Evolutionary conservation across 768 basidiomycete species (phyloP).

Genomic region (Obba rivulosa): DNA sequence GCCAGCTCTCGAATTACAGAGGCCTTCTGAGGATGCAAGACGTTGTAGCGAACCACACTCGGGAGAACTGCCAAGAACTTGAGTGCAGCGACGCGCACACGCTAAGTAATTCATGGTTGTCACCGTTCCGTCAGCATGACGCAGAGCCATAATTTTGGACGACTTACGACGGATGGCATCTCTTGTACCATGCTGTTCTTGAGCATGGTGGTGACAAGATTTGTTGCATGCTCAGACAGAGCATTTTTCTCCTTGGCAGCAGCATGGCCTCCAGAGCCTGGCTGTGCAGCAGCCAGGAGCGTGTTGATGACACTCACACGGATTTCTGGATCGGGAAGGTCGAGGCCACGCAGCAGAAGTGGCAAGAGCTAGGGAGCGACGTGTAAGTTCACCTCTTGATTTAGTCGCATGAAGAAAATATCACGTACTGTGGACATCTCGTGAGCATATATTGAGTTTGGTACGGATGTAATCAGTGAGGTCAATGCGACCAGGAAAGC

Average conservation of each 20-base stretch:
- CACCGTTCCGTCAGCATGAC: too few relatives aligned
- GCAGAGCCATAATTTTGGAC: neutral
- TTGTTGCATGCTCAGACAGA: conserved; percentile 65
- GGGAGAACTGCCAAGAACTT: conserved; percentile 73
- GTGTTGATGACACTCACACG: conserved; percentile 79
- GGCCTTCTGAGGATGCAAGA: conserved; percentile 76
- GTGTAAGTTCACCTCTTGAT: neutral
- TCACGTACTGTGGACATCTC: conserved; percentile 56
- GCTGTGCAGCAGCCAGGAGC: conserved; percentile 64
- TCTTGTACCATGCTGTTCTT: conserved; percentile 48
- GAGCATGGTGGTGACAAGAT: conserved; percentile 68
- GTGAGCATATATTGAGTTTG: conserved; percentile 65
- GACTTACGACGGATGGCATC: conserved; percentile 51
- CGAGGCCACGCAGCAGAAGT: conserved; percentile 78
- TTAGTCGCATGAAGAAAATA: neutral
- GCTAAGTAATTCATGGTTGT: conserved; percentile 36
- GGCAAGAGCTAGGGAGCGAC: conserved; percentile 66
- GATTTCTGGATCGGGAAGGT: conserved; percentile 67
- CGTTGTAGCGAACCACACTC: conserved; percentile 69
- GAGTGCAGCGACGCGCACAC: conserved; percentile 71
- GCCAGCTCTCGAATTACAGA: conserved; percentile 70
- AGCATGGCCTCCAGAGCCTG: conserved; percentile 34
- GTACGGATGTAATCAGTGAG: conserved; percentile 73
- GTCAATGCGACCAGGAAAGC: conserved; percentile 82
- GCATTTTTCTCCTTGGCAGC: conserved; percentile 28